phyloP scores from a whole-genome alignment of 495 filamentous ascomycete species.

The Penicillium lividum region DNA sequence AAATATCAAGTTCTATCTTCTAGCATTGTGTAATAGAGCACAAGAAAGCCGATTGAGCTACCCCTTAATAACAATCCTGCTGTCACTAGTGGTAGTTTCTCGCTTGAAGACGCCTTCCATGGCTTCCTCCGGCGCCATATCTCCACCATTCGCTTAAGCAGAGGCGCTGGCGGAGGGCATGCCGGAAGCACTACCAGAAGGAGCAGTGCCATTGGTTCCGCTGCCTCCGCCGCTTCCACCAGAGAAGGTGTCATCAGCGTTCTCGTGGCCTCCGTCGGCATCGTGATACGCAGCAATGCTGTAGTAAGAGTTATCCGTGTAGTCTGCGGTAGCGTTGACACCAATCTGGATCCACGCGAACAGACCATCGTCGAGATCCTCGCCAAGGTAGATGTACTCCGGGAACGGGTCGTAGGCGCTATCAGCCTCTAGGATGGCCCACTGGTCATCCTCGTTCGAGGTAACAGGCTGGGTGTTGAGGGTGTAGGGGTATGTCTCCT shows the following conservation, averaged over 20 bases:
- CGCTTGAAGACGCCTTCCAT: not conserved
- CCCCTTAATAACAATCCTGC: not conserved
- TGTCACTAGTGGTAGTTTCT: not conserved
- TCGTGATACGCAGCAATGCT: conserved; percentile 39
- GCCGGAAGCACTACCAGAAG: conserved; percentile 5
- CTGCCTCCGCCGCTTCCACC: conserved; percentile 25
- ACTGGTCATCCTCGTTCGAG: conserved; percentile 47
- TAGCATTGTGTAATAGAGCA: not conserved
- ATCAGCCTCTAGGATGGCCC: conserved; percentile 33
- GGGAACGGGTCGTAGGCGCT: conserved; percentile 39
- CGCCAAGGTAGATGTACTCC: conserved; percentile 49
- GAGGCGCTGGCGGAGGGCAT: not conserved
- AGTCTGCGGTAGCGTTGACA: conserved; percentile 52
- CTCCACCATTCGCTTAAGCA: conserved; percentile 1
- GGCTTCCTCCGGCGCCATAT: not conserved
- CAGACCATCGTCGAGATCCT: conserved; percentile 47
- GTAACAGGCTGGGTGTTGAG: conserved; percentile 55
- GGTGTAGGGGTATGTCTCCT: conserved; percentile 55
- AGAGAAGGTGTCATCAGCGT: conserved; percentile 21
- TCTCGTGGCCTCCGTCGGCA: conserved; percentile 35
- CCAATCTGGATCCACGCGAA: conserved; percentile 62
- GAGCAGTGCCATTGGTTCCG: conserved; percentile 7
- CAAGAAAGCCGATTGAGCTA: not conserved
- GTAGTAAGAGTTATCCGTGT: conserved; percentile 42
- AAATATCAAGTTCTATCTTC: not conserved